Percentiles rank a stretch among this genome's conserved stretches.
phyloP scores from a whole-genome alignment of 164 flowering plant species.

The Euptelea pleiosperma region DNA sequence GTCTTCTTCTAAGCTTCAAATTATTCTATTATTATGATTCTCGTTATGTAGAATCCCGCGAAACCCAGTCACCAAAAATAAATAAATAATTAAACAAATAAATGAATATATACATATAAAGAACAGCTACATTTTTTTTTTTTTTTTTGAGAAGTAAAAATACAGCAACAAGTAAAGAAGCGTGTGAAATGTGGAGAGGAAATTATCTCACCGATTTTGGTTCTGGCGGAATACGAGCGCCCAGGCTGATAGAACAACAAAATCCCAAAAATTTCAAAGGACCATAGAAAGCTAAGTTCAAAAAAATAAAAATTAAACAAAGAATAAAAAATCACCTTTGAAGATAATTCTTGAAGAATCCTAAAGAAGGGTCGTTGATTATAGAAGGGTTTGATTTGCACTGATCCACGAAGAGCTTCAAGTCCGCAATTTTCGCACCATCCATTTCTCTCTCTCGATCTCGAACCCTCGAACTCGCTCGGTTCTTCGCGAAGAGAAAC shows the following conservation, averaged over 20 bases:
- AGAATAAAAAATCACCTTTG: slow-evolving; percentile 32
- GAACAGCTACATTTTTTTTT: too few relatives aligned
- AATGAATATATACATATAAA: not conserved
- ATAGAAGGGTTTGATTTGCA: slow-evolving; percentile 59
- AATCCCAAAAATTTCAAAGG: too few relatives aligned
- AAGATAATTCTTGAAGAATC: slow-evolving; percentile 60
- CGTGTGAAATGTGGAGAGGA: not conserved
- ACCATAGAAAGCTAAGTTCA: too few relatives aligned
- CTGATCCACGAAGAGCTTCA: slow-evolving; percentile 41
- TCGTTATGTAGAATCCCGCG: too few relatives aligned
- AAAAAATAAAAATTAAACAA: not conserved
- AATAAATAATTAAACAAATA: not conserved
- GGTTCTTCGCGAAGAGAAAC: not conserved
- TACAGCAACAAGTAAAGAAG: too few relatives aligned
- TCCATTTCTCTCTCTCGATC: slow-evolving; percentile 25
- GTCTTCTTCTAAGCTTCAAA: too few relatives aligned
- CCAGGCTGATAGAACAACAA: slow-evolving; percentile 29
- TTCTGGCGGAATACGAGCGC: slow-evolving; percentile 42
- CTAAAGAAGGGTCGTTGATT: slow-evolving; percentile 46
- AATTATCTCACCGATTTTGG: slow-evolving; percentile 32
- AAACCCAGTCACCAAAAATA: too few relatives aligned
- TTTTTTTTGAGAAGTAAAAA: too few relatives aligned
- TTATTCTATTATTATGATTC: too few relatives aligned
- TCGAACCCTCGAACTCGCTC: too few relatives aligned
- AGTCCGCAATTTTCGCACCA: slow-evolving; percentile 29